Base-by-base conservation (phyloP, 1,139 yeast genomes). In the Protomyces inouyei region DNA sequence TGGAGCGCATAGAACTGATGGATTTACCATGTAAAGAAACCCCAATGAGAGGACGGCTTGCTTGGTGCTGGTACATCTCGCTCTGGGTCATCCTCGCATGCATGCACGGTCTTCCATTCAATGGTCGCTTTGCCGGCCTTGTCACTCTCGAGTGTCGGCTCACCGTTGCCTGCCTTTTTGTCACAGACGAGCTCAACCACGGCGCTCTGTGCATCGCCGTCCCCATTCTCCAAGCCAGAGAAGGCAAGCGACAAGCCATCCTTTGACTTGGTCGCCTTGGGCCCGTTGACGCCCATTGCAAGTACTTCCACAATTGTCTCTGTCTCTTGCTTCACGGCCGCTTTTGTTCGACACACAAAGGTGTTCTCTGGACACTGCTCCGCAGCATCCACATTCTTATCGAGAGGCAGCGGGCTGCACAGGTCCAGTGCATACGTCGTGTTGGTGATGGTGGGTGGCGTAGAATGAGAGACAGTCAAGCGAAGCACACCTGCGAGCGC, bases 361-460 rank as follows among this genome's bases (percentile, higher is more conserved):
- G 90, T 82, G 69, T 85, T 84, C 61, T 77, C 76, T 0, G 90
- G 87, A 75, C 97, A 90, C 25, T 74, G 72, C 4, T 78, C 74
- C 3, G 72, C 76, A 40, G 75, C 76, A 1, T 72, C 72, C 16
- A 74, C 71, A 40, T 73, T 71, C 18, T 68, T 60, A 69, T 68
- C 53, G 68, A 60, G 52, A 5, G 70, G 72, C 37, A 81, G 74
- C 12, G 82, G 76, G 55, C 82, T 84, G 75, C 95, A 88, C 12
- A 89, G 79, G 55, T 88, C 87, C 57, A 90, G 71, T 71, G 79
- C 83, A 91, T 96, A 88, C 2, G 83, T 79, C 46, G 79, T 75
- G 63, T 78, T 80, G 1, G 88, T 83, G 53, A 75, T 77, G 5
- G 91, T 82, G 1, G 97, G 97, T 37, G 97, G 97, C n/a, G 97